These are phyloP conservation scores for Spergularia azorica DNA, from an alignment of 179 eudicot genomes.

Conservation along the genomic window DNA sequence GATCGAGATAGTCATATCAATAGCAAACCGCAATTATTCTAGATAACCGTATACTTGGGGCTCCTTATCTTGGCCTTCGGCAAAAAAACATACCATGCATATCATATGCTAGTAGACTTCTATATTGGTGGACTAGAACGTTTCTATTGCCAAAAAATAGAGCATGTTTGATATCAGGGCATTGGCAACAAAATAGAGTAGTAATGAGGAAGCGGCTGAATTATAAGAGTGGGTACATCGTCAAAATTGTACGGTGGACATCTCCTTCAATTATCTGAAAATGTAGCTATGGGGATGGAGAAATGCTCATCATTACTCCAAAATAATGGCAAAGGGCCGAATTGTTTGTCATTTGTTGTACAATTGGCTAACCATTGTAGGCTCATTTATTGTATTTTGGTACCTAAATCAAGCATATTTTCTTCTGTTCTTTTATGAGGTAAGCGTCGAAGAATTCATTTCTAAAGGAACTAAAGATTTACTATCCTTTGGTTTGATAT, in stretches of 20 bases:
- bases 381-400: too few relatives aligned
- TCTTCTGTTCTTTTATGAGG: too few relatives aligned
- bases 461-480: too few relatives aligned
- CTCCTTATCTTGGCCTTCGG: too few relatives aligned
- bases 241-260: not conserved
- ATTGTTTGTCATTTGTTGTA: not conserved
- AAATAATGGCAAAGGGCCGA: not conserved
- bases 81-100: too few relatives aligned
- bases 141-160: not conserved
- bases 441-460: too few relatives aligned
- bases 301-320: not conserved
- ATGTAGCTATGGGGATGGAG: not conserved
- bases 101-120: not conserved
- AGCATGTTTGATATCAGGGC: not conserved
- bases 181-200: not conserved
- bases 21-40: too few relatives aligned
- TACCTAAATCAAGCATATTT: not conserved
- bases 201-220: not conserved
- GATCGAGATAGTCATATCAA: too few relatives aligned
- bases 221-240: not conserved
- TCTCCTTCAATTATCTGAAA: slow-evolving; percentile 10
- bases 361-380: not conserved
- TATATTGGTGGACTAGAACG: not conserved
- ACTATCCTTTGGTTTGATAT: too few relatives aligned
- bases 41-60: too few relatives aligned